Base-by-base conservation (phyloP, 208 protist species). In the Acanthamoeba rhysodes region DNA sequence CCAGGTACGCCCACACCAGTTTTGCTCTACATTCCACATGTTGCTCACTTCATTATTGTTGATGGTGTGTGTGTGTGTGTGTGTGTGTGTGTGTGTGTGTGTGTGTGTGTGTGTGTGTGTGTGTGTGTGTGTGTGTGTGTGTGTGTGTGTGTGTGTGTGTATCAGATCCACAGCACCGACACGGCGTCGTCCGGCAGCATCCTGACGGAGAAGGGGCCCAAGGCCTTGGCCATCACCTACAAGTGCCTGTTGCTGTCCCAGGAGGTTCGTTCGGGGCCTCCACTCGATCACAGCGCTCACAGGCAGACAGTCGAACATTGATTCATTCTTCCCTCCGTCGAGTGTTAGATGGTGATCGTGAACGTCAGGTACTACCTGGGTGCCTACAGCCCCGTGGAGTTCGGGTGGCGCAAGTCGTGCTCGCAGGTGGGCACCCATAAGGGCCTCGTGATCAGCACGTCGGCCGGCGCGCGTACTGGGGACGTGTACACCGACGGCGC, bases 391-490 rank as follows among this genome's bases (percentile, higher is more conserved):
- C 32, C 70, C 37, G 37, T 78, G 8, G 70, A 78, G 32, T 78
- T 78, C 22, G 70, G 70, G 6, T 78, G 70, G 70, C 70, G 8
- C 37, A 78, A 78, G 70, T 78, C 70, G n/a, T 78, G 70, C 70
- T 34, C 70, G 16, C 70, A 78, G 50, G 70, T 16, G 32, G 70
- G 70, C 70, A n/a, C 27, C 20, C 70, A 78, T 29, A 9, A 78
- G 70, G 70, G 32, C 7, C 70, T 78, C 70, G 41, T 41, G 70
- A 48, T 78, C 34, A 78, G 70, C 37, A 50, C 70, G 9, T 10
- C 6, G 6, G 1, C 34, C 29, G 6, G 41, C 29, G 8, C 12
- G 14, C 8, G 9, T 10, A 20, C 0, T 24, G 70, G 70, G 16
- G 70, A 78, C 37, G 37, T 78, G 34, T 78, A 78, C 27, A 14